A percentile compares a stretch with the other conserved stretches of the same genome.
These are phyloP conservation scores for Heterobasidion annosum DNA, from an alignment of 1,284 basidiomycete genomes.

Conservation along the genomic window DNA sequence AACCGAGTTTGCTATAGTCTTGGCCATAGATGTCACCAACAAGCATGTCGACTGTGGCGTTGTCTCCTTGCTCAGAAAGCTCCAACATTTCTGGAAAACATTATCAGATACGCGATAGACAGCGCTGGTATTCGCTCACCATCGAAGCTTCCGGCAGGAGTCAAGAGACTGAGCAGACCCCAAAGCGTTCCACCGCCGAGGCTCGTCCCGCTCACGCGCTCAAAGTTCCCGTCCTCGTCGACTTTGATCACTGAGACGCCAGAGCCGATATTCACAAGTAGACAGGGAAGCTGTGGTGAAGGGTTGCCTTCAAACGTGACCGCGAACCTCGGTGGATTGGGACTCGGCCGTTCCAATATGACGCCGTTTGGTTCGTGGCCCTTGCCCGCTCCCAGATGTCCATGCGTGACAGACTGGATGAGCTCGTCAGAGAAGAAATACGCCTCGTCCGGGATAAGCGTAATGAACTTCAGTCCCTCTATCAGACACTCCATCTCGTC, in stretches of 20 bases:
- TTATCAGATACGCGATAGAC: not conserved
- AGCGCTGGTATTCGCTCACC: constrained; percentile 42
- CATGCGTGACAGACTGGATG: constrained; percentile 80
- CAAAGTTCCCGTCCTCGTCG: constrained; percentile 90
- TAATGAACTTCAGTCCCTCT: constrained; percentile 94
- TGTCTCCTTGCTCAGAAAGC: constrained; percentile 90
- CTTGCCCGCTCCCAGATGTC: constrained; percentile 18
- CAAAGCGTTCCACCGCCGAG: constrained; percentile 99
- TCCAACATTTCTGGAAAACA: constrained; percentile 81
- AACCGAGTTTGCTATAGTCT: constrained; percentile 88
- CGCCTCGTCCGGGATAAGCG: constrained; percentile 94
- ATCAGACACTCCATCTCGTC: constrained; percentile 99
- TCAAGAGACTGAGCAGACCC: constrained; percentile 91
- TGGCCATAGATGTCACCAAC: constrained; percentile 98
- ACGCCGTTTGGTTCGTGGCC: constrained; percentile 7
- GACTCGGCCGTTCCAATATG: constrained; percentile 80
- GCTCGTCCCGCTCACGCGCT: constrained; percentile 96
- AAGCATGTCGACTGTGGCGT: constrained; percentile 94
- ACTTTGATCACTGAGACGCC: constrained; percentile 98
- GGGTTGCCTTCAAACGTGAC: constrained; percentile 80
- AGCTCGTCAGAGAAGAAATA: constrained; percentile 99
- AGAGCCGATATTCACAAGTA: constrained; percentile 97
- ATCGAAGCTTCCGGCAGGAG: constrained; percentile 94
- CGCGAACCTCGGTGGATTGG: constrained; percentile 84
- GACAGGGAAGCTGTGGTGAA: constrained; percentile 86